These are phyloP conservation scores for Candida silvicultrix DNA, from an alignment of 805 yeast species.

Conservation along the genomic window DNA sequence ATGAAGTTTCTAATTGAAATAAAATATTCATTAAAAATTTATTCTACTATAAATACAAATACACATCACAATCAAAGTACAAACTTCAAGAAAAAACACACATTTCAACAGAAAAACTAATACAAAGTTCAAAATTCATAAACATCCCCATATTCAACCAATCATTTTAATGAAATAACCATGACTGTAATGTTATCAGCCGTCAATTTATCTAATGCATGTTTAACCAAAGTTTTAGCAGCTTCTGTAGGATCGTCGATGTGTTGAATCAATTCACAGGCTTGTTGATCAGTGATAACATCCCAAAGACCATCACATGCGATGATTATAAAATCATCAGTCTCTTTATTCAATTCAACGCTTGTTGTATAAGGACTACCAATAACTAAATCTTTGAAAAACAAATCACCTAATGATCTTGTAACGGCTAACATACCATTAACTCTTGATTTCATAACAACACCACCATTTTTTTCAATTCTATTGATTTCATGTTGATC, in stretches of 20 bases:
- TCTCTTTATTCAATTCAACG: slow-evolving; percentile 52
- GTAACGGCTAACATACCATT: slow-evolving; percentile 96
- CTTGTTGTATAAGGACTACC: slow-evolving; percentile 92
- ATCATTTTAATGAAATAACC: slow-evolving; percentile 49
- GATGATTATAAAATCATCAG: slow-evolving; percentile 75
- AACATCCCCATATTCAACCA: too few species aligned
- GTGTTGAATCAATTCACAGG: slow-evolving; percentile 63
- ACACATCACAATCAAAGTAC: too few species aligned
- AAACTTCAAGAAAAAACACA: not conserved
- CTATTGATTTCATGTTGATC: slow-evolving; percentile 74
- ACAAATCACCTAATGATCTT: slow-evolving; percentile 88
- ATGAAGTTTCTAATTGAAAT: too few species aligned
- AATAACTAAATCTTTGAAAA: slow-evolving; percentile 81
- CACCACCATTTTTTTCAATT: slow-evolving; percentile 74
- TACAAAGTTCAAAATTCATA: not conserved
- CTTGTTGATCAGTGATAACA: slow-evolving; percentile 78
- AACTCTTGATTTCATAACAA: slow-evolving; percentile 84
- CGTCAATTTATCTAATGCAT: slow-evolving; percentile 72
- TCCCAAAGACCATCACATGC: slow-evolving; percentile 99
- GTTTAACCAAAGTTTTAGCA: slow-evolving; percentile 57
- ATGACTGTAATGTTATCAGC: slow-evolving; percentile 92
- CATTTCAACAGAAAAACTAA: too few species aligned
- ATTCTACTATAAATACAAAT: too few species aligned
- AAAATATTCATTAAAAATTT: not conserved
- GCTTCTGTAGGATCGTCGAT: slow-evolving; percentile 57